These are phyloP conservation scores for Capsicum pubescens DNA, from an alignment of 257 asterid genomes.

Conservation along the genomic window DNA sequence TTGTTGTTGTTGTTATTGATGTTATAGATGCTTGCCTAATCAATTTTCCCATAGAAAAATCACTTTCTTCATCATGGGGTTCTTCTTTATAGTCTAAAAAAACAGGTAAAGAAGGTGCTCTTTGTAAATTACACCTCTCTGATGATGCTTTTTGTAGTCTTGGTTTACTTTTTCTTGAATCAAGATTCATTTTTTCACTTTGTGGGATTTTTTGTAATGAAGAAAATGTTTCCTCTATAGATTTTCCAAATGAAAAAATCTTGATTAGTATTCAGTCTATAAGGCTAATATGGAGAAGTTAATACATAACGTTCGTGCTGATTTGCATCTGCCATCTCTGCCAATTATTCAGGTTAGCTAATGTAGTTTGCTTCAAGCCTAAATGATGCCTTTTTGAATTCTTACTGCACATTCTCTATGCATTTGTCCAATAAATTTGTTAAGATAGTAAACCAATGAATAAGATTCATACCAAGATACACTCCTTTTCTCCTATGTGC, in stretches of 20 bases:
- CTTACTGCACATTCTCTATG: not conserved
- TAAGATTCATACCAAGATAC: not conserved
- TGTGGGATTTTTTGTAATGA: conserved; percentile 23
- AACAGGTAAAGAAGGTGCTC: too few species aligned
- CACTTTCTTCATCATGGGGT: too few species aligned
- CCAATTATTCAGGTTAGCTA: conserved; percentile 70
- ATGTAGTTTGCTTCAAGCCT: not conserved
- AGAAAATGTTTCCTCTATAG: conserved; percentile 30
- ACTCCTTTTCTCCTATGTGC: not conserved
- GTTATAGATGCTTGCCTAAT: too few species aligned
- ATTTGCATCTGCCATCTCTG: conserved; percentile 63
- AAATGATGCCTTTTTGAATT: not conserved
- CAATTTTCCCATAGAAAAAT: too few species aligned
- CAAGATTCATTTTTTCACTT: conserved; percentile 17
- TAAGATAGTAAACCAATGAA: not conserved
- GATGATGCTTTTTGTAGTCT: not conserved
- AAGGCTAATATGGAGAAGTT: conserved; percentile 63
- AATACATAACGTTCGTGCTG: conserved; percentile 56
- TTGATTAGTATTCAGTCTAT: conserved; percentile 37
- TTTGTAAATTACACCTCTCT: too few species aligned
- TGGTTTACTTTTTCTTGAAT: conserved; percentile 18
- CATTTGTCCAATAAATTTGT: not conserved
- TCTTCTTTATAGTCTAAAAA: too few species aligned
- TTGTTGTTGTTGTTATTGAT: too few species aligned
- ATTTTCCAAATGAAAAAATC: not conserved